Evolutionary conservation across 2,329 filamentous ascomycete genomes (phyloP), one percentile per base, ranked within the genome.

Genomic region (Pseudofabraea citricarpa): DNA sequence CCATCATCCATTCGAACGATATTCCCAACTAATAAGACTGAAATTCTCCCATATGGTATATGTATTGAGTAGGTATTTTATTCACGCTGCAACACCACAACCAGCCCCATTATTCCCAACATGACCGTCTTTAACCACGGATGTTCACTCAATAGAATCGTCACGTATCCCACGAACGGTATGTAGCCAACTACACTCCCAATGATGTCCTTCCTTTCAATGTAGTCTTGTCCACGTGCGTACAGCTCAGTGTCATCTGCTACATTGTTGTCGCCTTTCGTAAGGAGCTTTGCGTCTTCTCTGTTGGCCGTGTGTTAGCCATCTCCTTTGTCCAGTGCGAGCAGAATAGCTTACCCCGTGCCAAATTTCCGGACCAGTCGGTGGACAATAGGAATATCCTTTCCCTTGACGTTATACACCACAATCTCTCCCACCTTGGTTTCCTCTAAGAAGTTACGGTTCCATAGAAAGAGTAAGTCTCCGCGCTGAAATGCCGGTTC

Each of bases 341-440:
- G 26, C 16, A 39, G 21, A 16, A 21, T 36, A 39, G 64, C 73
- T 45, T 59, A 77, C 71, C 79, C 79, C 22, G 58, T 57, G 18
- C 81, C 80, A 61, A 83, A 84, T 61, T 81, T 82, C 67, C 90
- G 79, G 43, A 97, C 85, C 8, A 97, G 78, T 40, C 93, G 75
- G 70, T 98, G 93, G 54, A 98, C 93, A 66, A 98, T 98, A 22
- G 93, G 93, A 51, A 98, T 97, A 54, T 95, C 87, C 73, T 97
- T 98, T 32, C 81, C 83, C 56, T 77, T 74, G 23, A 87, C 81
- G 60, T 86, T 87, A 60, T 87, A 88, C 37, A 88, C 83, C 53
- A 88, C 84, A 49, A 87, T 74, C 65, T 88, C 84, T 15, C 84
- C 84, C 36, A 87, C 71, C 57, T 85, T 75, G 2, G 81, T 83